A percentile compares a stretch with the other conserved stretches of the same genome.
Evolutionary conservation across 2,329 filamentous ascomycete species (phyloP).

Genomic region (Epichloe coenophiala): DNA sequence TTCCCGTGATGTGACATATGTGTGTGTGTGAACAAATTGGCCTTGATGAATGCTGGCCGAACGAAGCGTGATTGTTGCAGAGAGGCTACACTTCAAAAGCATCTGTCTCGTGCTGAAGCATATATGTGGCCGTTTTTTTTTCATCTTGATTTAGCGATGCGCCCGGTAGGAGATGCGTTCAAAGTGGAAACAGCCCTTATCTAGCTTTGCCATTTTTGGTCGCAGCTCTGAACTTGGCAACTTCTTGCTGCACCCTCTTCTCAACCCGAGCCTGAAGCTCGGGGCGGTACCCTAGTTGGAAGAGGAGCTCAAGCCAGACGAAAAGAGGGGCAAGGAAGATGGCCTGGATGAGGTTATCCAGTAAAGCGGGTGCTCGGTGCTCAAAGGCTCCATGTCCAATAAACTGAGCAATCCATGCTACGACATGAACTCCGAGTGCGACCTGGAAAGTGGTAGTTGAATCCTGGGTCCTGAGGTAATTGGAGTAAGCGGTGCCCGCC

Average conservation of each 20-base stretch:
- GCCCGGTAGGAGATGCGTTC: background rate
- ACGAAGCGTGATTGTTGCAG: background rate
- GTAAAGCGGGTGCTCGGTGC: slow-evolving; percentile 70
- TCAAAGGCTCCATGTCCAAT: slow-evolving; percentile 84
- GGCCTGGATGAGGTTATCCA: slow-evolving; percentile 87
- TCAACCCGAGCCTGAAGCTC: slow-evolving; percentile 75
- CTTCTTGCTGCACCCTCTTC: slow-evolving; percentile 59
- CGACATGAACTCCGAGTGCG: slow-evolving; percentile 55
- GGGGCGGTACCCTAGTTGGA: slow-evolving; percentile 77
- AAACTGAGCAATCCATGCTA: slow-evolving; percentile 81
- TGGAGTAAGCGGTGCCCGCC: slow-evolving; percentile 58
- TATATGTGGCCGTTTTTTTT: background rate
- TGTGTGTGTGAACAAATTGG: background rate
- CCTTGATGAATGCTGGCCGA: background rate
- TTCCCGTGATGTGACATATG: no score
- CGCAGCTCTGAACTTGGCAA: slow-evolving; percentile 56
- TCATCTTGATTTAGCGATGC: background rate
- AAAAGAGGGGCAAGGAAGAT: slow-evolving; percentile 90
- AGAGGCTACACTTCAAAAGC: background rate
- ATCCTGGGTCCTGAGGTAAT: slow-evolving; percentile 54
- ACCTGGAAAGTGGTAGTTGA: slow-evolving; percentile 34
- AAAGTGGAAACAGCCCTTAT: slow-evolving; percentile 13
- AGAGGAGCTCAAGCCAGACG: slow-evolving; percentile 90
- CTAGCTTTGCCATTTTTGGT: slow-evolving; percentile 42
- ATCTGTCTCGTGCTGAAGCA: background rate